Base-by-base conservation (phyloP, 495 filamentous ascomycete species). In the Hypomontagnella monticulosa region DNA sequence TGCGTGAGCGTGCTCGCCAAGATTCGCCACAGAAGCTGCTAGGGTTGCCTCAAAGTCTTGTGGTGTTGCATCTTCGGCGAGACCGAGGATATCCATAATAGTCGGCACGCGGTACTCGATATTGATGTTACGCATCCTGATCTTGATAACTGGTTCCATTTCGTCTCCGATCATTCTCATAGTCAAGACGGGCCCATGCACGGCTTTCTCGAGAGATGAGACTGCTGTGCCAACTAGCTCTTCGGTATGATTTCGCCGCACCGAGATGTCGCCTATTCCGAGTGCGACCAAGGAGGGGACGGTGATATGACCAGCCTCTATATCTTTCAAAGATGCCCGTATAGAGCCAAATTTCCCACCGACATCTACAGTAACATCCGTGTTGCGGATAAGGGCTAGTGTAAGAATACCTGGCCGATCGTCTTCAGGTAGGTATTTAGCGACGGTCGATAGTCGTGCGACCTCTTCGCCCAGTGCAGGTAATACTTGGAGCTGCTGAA, bases 361-460 rank as follows among this genome's bases (percentile, higher is more conserved):
- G 37, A 93, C 57, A 41, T 88, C 82, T 12, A 90, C 76, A 15
- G 82, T 67, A 14, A 81, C 72, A 18, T 88, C 83, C 9, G 93
- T 59, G 6, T 87, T 81, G 44, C 86, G 83, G 38, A 97, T 69
- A n/a, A 85, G 76, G 8, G 83, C 79, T 12, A 98, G 77, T 5
- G 89, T 93, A 33, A 99, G 76, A 23, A 98, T 78, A 0, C 96
- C 96, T 11, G 96, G 96, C 0, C 95, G 87, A 62, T 97, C 94
- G 77, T 98, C 96, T 71, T 98, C 93, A 0, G 96, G 93, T 4
- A 99, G 81, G 70, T 98, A 97, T 70, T 97, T 97, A 10, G 95
- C 85, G 20, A 98, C 93, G 5, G 87, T 95, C 9, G 93, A 90
- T 4, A 98, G 79, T 66, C 88, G 89, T 11, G 89, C 82, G 33